Percentiles rank a stretch among this genome's conserved stretches.
These are phyloP conservation scores for Protomyces inundatus DNA, from an alignment of 1,139 yeast genomes.

Conservation along the genomic window DNA sequence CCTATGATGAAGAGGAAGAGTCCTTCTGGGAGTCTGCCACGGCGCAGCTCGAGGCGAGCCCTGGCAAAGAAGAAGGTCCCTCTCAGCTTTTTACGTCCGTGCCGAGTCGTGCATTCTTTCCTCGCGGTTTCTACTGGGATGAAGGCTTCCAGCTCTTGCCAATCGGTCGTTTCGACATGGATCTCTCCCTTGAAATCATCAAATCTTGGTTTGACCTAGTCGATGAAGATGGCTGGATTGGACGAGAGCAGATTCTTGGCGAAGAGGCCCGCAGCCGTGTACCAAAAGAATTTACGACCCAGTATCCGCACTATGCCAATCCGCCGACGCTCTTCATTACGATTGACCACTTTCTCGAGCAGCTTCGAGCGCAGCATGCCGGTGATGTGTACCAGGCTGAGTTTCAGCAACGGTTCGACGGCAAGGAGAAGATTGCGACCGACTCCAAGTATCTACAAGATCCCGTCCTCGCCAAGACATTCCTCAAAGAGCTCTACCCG, in stretches of 20 bases:
- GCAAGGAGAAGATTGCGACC: conserved; percentile 35
- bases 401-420: conserved; percentile 33
- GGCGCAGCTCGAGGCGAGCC: conserved; percentile 31
- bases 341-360: conserved; percentile 57
- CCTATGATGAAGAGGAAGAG: conserved; percentile 50
- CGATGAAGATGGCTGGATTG: conserved; percentile 94
- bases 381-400: neutral
- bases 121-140: conserved; percentile 98
- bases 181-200: conserved; percentile 68
- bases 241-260: conserved; percentile 90
- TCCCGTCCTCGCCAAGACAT: conserved; percentile 57
- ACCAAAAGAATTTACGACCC: conserved; percentile 78
- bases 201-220: conserved; percentile 83
- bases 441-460: conserved; percentile 55
- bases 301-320: conserved; percentile 85
- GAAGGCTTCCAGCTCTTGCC: conserved; percentile 94
- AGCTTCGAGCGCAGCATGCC: conserved; percentile 17
- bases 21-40: conserved; percentile 37
- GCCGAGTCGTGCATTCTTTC: conserved; percentile 91
- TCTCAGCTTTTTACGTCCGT: conserved; percentile 68
- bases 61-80: conserved; percentile 31
- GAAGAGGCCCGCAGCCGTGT: conserved; percentile 85
- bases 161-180: conserved; percentile 74
- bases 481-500: conserved; percentile 68
- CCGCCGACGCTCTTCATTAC: conserved; percentile 91